Percentiles rank a stretch among this genome's conserved stretches.
Conservation (phyloP, 1,139 yeast species). For the Taphrina flavorubra region DNA sequence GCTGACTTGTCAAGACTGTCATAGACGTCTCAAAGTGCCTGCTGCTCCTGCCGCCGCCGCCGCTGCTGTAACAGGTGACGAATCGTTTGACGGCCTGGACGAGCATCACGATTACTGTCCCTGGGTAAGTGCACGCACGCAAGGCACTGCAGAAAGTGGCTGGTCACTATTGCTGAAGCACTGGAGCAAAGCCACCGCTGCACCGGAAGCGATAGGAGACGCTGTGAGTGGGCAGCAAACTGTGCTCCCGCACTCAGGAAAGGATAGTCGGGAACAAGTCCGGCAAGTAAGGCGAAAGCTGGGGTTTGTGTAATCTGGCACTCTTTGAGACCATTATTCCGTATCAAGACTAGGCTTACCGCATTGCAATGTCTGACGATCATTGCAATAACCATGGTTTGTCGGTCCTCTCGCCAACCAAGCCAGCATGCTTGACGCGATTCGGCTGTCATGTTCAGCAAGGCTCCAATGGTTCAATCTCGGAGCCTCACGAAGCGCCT, state of each 20-base stretch:
- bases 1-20: conserved; percentile 22
- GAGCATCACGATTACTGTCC: conserved; percentile 39
- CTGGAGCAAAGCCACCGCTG: background rate
- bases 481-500: no score
- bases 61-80: background rate
- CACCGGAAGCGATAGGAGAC: background rate
- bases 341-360: no score
- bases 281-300: conserved; percentile 14
- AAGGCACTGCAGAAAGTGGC: conserved; percentile 15
- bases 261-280: conserved; percentile 8
- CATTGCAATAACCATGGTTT: no score
- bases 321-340: background rate
- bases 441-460: no score
- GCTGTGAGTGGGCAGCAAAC: background rate
- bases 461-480: no score
- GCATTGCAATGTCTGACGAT: no score
- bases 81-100: background rate
- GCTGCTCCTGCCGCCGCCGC: no score
- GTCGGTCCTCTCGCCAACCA: no score
- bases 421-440: no score
- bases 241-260: background rate
- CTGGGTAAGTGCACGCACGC: conserved; percentile 25
- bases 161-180: conserved; percentile 6
- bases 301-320: background rate
- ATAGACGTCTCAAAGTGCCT: background rate